Conservation (phyloP, 192 early-diverging fungal species). For the Fimicolochytrium jonesii region DNA sequence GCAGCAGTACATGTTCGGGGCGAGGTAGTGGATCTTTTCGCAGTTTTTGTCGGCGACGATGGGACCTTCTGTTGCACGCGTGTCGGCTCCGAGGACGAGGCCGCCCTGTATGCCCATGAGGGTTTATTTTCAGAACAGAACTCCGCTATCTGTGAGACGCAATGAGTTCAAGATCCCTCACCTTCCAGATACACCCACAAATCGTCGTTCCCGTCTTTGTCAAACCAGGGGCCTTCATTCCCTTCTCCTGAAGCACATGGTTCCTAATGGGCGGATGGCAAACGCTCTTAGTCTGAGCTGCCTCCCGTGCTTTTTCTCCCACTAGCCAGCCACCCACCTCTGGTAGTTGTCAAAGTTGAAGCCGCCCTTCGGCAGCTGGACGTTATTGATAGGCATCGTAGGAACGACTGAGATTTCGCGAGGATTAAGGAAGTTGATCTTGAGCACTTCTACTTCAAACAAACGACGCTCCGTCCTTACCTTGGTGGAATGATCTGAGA, state of each 20-base stretch:
- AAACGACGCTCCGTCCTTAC: too few species aligned
- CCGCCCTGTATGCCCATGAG: conserved; percentile 80
- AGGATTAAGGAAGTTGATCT: too few species aligned
- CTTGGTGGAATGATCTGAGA: too few species aligned
- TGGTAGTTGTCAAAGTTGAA: conserved; percentile 87
- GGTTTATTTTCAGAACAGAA: too few species aligned
- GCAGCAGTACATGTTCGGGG: conserved; percentile 97
- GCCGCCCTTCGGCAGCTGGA: conserved; percentile 50
- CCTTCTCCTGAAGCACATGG: conserved; percentile 68
- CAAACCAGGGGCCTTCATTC: conserved; percentile 71
- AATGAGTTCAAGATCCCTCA: too few species aligned
- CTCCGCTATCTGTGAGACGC: too few species aligned
- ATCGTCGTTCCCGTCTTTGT: conserved; percentile 98
- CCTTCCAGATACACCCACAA: conserved; percentile 88
- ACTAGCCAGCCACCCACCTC: conserved; percentile 44
- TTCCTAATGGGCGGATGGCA: conserved; percentile 55
- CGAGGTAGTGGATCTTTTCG: conserved; percentile 96
- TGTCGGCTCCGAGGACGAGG: conserved; percentile 92
- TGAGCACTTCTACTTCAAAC: too few species aligned
- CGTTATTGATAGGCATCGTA: conserved; percentile 3
- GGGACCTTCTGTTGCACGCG: conserved; percentile 89
- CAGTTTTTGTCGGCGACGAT: conserved; percentile 99
- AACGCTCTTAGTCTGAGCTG: too few species aligned
- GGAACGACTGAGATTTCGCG: too few species aligned
- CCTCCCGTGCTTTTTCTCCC: too few species aligned